These are phyloP conservation scores for Candida krabiensis DNA, from an alignment of 805 yeast species.

Conservation along the genomic window DNA sequence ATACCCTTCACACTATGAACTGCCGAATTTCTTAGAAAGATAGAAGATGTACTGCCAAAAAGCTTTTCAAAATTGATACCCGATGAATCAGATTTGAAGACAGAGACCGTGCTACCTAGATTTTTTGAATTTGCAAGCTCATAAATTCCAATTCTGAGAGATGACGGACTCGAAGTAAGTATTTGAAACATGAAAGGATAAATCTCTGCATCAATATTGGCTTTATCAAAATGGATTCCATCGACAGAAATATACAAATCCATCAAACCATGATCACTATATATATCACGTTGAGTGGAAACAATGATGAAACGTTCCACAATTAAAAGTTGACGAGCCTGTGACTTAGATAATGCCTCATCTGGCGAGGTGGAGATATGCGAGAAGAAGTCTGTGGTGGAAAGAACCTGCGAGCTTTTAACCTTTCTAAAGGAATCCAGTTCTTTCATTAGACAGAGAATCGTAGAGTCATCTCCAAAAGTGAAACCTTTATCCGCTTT, in stretches of 20 bases:
- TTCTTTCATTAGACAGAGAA: slow-evolving; percentile 36
- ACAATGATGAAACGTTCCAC: slow-evolving; percentile 43
- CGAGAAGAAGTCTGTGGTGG: slow-evolving; percentile 45
- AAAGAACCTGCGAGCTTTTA: slow-evolving; percentile 34
- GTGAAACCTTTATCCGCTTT: slow-evolving; percentile 24
- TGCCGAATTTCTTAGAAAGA: slow-evolving; percentile 37
- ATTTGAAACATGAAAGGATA: slow-evolving; percentile 38
- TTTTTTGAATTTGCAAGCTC: slow-evolving; percentile 21
- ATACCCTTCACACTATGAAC: slow-evolving; percentile 47
- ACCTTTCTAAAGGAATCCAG: slow-evolving; percentile 43
- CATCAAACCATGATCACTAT: slow-evolving; percentile 36
- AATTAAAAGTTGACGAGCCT: slow-evolving; percentile 33
- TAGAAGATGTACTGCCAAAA: slow-evolving; percentile 40
- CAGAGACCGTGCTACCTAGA: slow-evolving; percentile 28
- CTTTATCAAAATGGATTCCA: slow-evolving; percentile 38
- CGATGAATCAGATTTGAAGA: slow-evolving; percentile 56
- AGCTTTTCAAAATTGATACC: slow-evolving; percentile 53
- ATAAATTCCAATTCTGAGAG: slow-evolving; percentile 42
- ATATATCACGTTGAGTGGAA: slow-evolving; percentile 44
- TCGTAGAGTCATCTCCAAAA: slow-evolving; percentile 27
- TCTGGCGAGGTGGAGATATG: slow-evolving; percentile 19
- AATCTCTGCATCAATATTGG: slow-evolving; percentile 40
- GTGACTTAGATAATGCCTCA: slow-evolving; percentile 20
- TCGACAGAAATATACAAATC: slow-evolving; percentile 48
- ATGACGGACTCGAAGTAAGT: slow-evolving; percentile 40